These are phyloP conservation scores for Citrullus mucosospermus DNA, from an alignment of 306 rosid species.

Conservation along the genomic window DNA sequence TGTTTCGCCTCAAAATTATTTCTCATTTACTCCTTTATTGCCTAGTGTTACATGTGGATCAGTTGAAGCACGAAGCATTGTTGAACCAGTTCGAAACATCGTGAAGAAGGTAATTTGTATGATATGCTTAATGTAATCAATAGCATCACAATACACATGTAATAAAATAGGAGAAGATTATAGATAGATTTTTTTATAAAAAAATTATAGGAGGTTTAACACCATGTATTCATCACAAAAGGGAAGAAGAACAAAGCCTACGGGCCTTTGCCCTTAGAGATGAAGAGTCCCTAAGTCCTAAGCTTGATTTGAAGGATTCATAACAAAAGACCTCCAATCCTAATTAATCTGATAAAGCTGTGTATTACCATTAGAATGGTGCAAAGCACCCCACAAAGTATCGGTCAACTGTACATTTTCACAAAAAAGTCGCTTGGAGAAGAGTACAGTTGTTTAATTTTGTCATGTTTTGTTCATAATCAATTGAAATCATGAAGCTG, in stretches of 20 bases:
- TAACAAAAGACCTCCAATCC: too few species aligned
- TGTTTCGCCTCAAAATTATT: constrained; percentile 87
- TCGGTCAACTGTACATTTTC: background rate
- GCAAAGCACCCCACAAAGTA: too few species aligned
- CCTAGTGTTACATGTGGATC: constrained; percentile 95
- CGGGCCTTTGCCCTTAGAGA: background rate
- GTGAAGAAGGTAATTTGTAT: constrained; percentile 51
- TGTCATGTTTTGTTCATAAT: background rate
- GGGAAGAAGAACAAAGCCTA: background rate
- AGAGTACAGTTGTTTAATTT: background rate
- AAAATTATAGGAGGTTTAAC: too few species aligned
- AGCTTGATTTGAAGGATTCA: too few species aligned
- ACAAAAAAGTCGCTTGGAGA: background rate
- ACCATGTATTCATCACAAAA: too few species aligned
- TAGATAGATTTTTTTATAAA: too few species aligned
- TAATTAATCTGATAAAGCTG: too few species aligned
- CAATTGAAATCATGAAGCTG: background rate
- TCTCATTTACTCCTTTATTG: constrained; percentile 84
- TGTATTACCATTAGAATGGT: too few species aligned
- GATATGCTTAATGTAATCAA: background rate
- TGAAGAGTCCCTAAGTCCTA: too few species aligned
- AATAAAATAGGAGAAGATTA: background rate
- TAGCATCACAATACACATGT: background rate
- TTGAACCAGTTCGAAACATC: constrained; percentile 78
- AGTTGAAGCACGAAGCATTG: constrained; percentile 96